Percentiles rank a stretch among this genome's conserved stretches.
These are phyloP conservation scores for Phalaenopsis hybrid DNA, from an alignment of 116 monocot species.

Conservation along the genomic window DNA sequence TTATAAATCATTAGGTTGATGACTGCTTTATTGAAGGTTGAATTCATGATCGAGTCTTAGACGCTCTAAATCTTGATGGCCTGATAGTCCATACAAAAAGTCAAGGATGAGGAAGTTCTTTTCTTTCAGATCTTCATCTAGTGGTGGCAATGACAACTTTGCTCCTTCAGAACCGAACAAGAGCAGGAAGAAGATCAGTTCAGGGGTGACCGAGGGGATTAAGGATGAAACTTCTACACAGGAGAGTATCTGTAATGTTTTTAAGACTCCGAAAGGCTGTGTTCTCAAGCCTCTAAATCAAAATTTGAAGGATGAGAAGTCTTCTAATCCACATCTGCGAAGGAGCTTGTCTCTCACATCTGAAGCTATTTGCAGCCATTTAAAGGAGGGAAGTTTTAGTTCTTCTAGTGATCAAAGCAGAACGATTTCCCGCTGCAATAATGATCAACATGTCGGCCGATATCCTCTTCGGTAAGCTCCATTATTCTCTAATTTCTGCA, in stretches of 20 bases:
- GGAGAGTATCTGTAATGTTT: background rate
- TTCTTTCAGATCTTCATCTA: conserved; percentile 43
- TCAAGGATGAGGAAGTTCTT: conserved; percentile 63
- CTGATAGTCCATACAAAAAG: background rate
- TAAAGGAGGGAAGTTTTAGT: conserved; percentile 10
- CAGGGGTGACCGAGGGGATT: conserved; percentile 19
- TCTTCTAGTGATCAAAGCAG: conserved; percentile 8
- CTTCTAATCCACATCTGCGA: conserved; percentile 12
- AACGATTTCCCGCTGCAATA: background rate
- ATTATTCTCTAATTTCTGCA: conserved; percentile 1
- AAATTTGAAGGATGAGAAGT: conserved; percentile 2
- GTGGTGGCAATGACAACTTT: conserved; percentile 13
- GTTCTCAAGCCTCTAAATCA: conserved; percentile 13
- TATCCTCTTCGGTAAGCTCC: conserved; percentile 27
- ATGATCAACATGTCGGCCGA: conserved; percentile 12
- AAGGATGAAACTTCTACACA: conserved; percentile 10
- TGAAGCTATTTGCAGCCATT: conserved; percentile 11
- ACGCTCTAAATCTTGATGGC: background rate
- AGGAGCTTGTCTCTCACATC: conserved; percentile 58
- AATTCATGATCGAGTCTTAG: background rate
- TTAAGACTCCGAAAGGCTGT: conserved; percentile 8
- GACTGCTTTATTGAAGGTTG: background rate
- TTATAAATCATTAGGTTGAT: background rate
- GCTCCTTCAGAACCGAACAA: conserved; percentile 8
- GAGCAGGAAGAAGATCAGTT: conserved; percentile 18